These are phyloP conservation scores for Pseudocercospora vitis DNA, from an alignment of 2,329 filamentous ascomycete species.

Conservation along the genomic window DNA sequence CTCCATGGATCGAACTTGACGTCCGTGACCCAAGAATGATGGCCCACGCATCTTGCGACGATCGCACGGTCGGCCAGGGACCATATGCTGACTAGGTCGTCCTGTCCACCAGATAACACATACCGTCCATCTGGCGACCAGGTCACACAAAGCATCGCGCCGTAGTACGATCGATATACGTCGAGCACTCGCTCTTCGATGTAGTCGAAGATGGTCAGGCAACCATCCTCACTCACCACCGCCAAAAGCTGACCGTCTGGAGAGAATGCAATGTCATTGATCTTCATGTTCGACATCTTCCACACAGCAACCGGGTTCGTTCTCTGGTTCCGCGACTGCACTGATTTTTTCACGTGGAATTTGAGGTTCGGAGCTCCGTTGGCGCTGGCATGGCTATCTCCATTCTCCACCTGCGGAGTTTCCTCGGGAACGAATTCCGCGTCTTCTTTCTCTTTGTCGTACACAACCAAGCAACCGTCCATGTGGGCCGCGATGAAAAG, in stretches of 20 bases:
- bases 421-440: conserved; percentile 70
- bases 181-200: conserved; percentile 84
- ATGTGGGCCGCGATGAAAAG: conserved; percentile 89
- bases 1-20: conserved; percentile 97
- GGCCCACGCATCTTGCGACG: conserved; percentile 88
- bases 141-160: conserved; percentile 86
- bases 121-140: conserved; percentile 98
- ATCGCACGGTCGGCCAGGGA: conserved; percentile 78
- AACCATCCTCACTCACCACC: conserved; percentile 87
- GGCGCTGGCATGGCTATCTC: conserved; percentile 29
- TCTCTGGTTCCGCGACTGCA: conserved; percentile 91
- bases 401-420: conserved; percentile 32
- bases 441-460: conserved; percentile 97
- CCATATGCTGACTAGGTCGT: conserved; percentile 96
- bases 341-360: conserved; percentile 81
- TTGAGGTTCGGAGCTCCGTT: conserved; percentile 27
- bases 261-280: conserved; percentile 90
- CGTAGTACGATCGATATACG: conserved; percentile 88
- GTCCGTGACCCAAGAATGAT: conserved; percentile 91
- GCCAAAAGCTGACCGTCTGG: conserved; percentile 85
- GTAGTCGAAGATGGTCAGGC: conserved; percentile 86
- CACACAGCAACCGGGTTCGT: conserved; percentile 87
- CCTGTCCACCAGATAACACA: conserved; percentile 90
- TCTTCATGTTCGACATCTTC: conserved; percentile 87
- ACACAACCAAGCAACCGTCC: conserved; percentile 87